These are phyloP conservation scores for Withania somnifera DNA, from an alignment of 305 asterid species.

Conservation along the genomic window DNA sequence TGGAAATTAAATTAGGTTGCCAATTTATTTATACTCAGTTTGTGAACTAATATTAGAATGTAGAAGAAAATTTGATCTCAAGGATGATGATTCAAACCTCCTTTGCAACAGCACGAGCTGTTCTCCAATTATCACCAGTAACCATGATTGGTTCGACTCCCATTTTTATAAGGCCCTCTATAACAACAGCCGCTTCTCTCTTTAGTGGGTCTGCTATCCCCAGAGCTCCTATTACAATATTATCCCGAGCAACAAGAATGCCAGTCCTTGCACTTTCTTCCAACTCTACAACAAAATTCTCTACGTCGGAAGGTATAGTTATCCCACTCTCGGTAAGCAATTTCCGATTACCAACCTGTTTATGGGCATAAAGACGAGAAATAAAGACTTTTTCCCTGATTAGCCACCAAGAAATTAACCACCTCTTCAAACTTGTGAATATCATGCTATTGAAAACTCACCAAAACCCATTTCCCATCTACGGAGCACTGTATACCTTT, in stretches of 20 bases:
- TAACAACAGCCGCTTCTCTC: constrained; percentile 94
- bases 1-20: neutral
- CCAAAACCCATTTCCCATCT: constrained; percentile 66
- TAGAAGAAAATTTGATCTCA: neutral
- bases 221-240: constrained; percentile 57
- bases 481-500: constrained; percentile 81
- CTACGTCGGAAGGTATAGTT: constrained; percentile 45
- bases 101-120: constrained; percentile 96
- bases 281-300: constrained; percentile 67
- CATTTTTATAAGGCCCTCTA: constrained; percentile 90
- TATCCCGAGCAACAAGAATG: constrained; percentile 61
- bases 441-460: constrained; percentile 23
- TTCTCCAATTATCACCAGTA: constrained; percentile 98
- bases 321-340: constrained; percentile 58
- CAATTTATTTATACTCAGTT: neutral
- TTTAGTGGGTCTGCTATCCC: constrained; percentile 97
- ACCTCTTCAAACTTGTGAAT: neutral
- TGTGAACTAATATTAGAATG: neutral
- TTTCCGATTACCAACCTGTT: constrained; percentile 88
- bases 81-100: constrained; percentile 43
- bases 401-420: neutral
- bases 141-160: constrained; percentile 92
- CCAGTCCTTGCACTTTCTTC: constrained; percentile 97
- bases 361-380: neutral
- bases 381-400: neutral